Base-by-base conservation (phyloP, 176 grass and related monocot species). In the Carex parvula region DNA sequence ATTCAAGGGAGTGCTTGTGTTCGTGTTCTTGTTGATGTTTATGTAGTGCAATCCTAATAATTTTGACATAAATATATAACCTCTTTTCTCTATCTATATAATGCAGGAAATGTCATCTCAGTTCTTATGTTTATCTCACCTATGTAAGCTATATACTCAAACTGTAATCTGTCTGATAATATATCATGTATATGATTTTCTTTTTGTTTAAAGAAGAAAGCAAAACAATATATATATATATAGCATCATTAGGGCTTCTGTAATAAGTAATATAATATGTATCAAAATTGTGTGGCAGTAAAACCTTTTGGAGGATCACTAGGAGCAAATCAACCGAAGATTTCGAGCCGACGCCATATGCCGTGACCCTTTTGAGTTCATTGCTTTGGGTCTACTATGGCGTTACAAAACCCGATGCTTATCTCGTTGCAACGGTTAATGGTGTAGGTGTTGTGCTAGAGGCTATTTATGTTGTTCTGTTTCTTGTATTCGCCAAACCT, bases 51-150 rank as follows among this genome's bases (percentile, higher is more conserved):
- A n/a, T n/a, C n/a, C n/a, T n/a, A n/a, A n/a, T n/a, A n/a, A n/a
- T n/a, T n/a, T n/a, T n/a, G n/a, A n/a, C n/a, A n/a, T n/a, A n/a
- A n/a, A n/a, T n/a, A n/a, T n/a, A n/a, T 71, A 71, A 73, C 70
- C 70, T 61, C 30, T 58, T 63, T 81, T 4, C 39, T 84, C 74
- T 52, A 3, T 56, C 41, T 6, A 0, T 83, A 35, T 83, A 35
- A 70, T 72, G 79, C 91, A 97, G 94, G 91, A 55, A 97, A 97
- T 81, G 79, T 97, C 41, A 87, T 93, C 79, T 91, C 94, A 15
- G 85, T 91, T 66, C 72, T 93, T n/a, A 86, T 93, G 65, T 93
- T 97, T 64, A 2, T 79, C 42, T 97, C 91, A 83, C 94, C 91
- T 14, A 90, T 93, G 94, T 93, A 88, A 21, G 26, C 41, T 29